Evolutionary conservation across 2,329 filamentous ascomycete species (phyloP), one percentile per base, ranked within the genome.

Genomic region (Cytospora piceae): DNA sequence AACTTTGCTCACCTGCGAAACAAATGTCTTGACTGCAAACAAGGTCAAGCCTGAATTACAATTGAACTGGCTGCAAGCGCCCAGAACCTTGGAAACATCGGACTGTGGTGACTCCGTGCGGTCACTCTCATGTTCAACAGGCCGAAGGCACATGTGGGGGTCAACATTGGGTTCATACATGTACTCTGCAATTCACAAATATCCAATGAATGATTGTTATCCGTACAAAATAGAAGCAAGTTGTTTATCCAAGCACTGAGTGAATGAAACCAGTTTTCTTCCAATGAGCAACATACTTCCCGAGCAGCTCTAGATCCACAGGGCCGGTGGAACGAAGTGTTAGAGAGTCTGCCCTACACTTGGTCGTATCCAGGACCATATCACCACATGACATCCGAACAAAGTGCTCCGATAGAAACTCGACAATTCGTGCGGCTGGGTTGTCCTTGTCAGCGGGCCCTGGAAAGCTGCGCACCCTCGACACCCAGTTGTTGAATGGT

Each of bases 321-420:
- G 39, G 39, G 17, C 15, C 39, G 1, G 39, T 42, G 17, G 39
- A 42, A 42, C 39, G 39, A 20, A 42, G 39, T 17, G 39, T 15
- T 14, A 42, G 17, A n/a, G 39, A 42, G 15, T 42, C 39, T 15
- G 39, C 39, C 39, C 17, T 42, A 20, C 39, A 17, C 17, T 42
- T 42, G 15, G 15, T 42, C 8, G 39, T 42, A 32, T 58, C 56
- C 37, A 58, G 24, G 0, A 58, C n/a, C 37, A 58, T 4, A 3
- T 32, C 56, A 46, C 56, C 56, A 49, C 56, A 58, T 1, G 56
- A 58, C 56, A 58, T 58, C 17, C 56, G 15, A 46, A 31, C 56
- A 3, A 58, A 58, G 1, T 29, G 27, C n/a, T 4, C 37, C 8
- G 27, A 37, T 8, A 58, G n/a, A 29, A 58, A 58, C 0, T 31